Evolutionary conservation across 306 rosid genomes (phyloP).

Genomic region (Fragaria nilgerrensis): DNA sequence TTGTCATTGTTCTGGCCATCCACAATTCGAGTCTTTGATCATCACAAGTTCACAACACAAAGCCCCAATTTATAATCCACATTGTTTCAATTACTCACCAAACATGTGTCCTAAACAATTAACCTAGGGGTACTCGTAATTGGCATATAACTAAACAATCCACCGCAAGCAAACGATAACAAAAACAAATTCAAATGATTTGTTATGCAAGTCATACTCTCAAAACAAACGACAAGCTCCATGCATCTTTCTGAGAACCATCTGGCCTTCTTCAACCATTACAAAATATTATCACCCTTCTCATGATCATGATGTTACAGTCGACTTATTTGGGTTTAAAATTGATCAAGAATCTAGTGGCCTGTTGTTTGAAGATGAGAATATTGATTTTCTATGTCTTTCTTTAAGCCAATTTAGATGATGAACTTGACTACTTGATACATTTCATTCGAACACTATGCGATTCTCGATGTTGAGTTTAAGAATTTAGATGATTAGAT

Average conservation of each 20-base stretch:
- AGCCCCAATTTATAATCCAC: background rate
- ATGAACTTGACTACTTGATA: background rate
- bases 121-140: background rate
- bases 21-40: background rate
- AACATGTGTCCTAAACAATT: no score
- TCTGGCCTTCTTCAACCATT: background rate
- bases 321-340: background rate
- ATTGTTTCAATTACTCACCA: background rate
- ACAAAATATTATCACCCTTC: background rate
- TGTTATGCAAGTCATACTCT: background rate
- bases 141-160: background rate
- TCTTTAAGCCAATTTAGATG: no score
- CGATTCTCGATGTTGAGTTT: no score
- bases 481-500: no score
- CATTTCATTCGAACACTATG: background rate
- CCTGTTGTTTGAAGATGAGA: background rate
- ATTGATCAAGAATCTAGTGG: background rate
- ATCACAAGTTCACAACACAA: background rate
- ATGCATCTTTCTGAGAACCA: background rate
- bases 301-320: background rate
- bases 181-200: background rate
- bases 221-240: background rate
- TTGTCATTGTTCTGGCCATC: background rate
- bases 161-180: background rate
- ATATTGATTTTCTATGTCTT: background rate